Conservation (phyloP, 257 asterid genomes). For the Prunella vulgaris region DNA sequence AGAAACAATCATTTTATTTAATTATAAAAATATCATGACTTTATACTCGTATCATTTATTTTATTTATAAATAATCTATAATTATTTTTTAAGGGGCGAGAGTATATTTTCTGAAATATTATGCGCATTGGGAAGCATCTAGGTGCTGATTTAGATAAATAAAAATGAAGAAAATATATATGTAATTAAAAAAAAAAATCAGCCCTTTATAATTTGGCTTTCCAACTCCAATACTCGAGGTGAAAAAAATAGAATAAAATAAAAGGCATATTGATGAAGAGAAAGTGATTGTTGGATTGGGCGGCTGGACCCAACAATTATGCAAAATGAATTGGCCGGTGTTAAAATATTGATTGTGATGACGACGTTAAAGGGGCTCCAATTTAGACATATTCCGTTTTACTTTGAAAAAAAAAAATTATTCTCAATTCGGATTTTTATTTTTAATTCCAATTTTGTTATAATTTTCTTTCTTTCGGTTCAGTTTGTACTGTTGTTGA, state of each 20-base stretch:
- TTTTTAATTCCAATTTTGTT: no score
- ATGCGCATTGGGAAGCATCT: background rate
- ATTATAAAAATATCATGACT: no score
- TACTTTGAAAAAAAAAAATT: no score
- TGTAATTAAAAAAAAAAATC: no score
- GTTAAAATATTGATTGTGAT: background rate
- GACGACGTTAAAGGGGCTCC: background rate
- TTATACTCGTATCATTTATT: no score
- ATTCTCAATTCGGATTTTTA: no score
- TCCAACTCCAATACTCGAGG: conserved; percentile 13
- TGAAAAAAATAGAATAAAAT: background rate
- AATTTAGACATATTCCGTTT: no score
- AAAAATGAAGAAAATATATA: background rate
- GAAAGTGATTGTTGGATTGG: conserved; percentile 17
- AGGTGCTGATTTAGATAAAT: background rate
- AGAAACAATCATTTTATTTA: no score
- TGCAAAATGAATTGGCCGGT: conserved; percentile 25
- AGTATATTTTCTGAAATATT: background rate
- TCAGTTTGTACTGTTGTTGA: no score
- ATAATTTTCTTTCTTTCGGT: no score
- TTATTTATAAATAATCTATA: no score
- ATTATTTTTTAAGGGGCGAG: no score
- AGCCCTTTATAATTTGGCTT: background rate
- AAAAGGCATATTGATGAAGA: conserved; percentile 17
- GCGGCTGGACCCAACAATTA: conserved; percentile 8